phyloP scores from a whole-genome alignment of 2,329 filamentous ascomycete species.

The Thermoascus crustaceus region DNA sequence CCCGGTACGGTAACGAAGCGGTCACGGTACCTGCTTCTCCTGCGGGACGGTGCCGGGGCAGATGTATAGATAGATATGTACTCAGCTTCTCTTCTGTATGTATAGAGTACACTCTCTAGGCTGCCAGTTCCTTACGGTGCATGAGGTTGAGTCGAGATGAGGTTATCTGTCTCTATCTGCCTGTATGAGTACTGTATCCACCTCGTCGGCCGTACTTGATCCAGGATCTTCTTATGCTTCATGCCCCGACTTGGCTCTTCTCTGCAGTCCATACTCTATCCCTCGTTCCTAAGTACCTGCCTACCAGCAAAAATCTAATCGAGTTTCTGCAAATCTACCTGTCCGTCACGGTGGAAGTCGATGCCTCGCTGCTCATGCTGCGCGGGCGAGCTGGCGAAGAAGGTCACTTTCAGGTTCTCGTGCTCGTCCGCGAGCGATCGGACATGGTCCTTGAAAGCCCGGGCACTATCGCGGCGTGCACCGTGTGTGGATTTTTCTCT shows the following conservation, averaged over 20 bases:
- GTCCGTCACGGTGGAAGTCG: conserved; percentile 53
- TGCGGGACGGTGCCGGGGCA: neutral
- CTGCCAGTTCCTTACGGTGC: no score
- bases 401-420: conserved; percentile 43
- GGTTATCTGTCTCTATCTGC: no score
- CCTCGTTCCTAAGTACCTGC: no score
- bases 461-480: conserved; percentile 39
- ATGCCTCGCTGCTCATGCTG: conserved; percentile 43
- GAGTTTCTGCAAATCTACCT: conserved; percentile 51
- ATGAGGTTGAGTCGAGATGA: no score
- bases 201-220: no score
- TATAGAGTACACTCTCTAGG: neutral
- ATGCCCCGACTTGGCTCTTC: no score
- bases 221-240: no score
- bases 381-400: conserved; percentile 50
- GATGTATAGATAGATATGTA: neutral
- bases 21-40: no score
- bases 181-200: no score
- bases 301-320: no score
- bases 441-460: conserved; percentile 49
- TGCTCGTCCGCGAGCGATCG: conserved; percentile 35
- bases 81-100: neutral
- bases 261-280: no score
- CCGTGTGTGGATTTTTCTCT: conserved; percentile 52
- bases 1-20: no score